Conservation (phyloP, 169 alveolate genomes). For the Plasmodium yoelii region DNA sequence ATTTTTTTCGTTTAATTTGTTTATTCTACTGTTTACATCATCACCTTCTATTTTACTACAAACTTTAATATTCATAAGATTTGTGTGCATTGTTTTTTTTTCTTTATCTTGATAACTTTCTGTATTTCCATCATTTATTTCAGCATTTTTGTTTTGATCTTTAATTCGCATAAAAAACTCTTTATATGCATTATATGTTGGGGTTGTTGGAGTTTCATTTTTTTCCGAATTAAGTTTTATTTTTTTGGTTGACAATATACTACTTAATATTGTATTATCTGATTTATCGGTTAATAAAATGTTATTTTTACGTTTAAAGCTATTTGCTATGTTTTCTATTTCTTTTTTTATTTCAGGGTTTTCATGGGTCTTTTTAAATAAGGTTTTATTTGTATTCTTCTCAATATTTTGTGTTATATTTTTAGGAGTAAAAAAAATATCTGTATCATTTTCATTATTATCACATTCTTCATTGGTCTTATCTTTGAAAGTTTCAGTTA, state of each 20-base stretch:
- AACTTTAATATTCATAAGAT: constrained; percentile 4
- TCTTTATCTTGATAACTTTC: background rate
- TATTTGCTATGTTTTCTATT: constrained; percentile 49
- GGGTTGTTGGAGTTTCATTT: background rate
- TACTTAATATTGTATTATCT: constrained; percentile 28
- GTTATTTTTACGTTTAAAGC: constrained; percentile 69
- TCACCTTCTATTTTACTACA: constrained; percentile 24
- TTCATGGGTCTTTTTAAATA: constrained; percentile 35
- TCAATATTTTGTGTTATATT: constrained; percentile 4
- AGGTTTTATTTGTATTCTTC: background rate
- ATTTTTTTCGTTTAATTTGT: background rate
- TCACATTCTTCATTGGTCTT: constrained; percentile 1
- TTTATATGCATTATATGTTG: constrained; percentile 29
- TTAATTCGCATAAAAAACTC: constrained; percentile 33
- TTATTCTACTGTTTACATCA: constrained; percentile 20
- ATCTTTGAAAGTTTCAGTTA: background rate
- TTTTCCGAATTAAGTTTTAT: constrained; percentile 18
- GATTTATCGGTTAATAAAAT: constrained; percentile 36
- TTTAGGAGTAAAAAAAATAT: constrained; percentile 33
- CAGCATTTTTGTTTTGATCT: background rate
- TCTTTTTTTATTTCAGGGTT: constrained; percentile 46
- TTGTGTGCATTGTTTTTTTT: background rate
- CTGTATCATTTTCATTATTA: constrained; percentile 2
- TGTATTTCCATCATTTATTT: too few species aligned
- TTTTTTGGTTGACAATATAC: constrained; percentile 38